Evolutionary conservation across 768 basidiomycete genomes (phyloP).

Genomic region (Paxillus ammoniavirescens): DNA sequence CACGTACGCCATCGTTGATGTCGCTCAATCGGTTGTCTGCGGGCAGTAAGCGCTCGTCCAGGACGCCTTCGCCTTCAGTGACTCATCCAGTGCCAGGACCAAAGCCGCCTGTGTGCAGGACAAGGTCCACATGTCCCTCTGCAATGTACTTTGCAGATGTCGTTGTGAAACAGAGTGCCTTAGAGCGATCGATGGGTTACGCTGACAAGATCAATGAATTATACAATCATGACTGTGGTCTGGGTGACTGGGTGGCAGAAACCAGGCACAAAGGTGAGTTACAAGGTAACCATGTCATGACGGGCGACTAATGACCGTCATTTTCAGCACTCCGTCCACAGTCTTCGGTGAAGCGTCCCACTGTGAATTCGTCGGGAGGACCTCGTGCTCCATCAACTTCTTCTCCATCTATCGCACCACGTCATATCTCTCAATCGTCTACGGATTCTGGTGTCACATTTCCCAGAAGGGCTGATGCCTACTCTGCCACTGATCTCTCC

Average conservation of each 20-base stretch:
- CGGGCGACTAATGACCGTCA: slow-evolving; percentile 3
- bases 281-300: not conserved
- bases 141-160: slow-evolving; percentile 76
- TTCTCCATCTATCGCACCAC: slow-evolving; percentile 51
- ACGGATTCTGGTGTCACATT: slow-evolving; percentile 77
- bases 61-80: slow-evolving; percentile 29
- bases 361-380: slow-evolving; percentile 19
- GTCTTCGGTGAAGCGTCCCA: slow-evolving; percentile 27
- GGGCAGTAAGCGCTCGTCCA: slow-evolving; percentile 23
- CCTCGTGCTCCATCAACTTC: slow-evolving; percentile 36
- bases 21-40: slow-evolving; percentile 31
- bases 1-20: slow-evolving; percentile 64
- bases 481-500: slow-evolving; percentile 72
- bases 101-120: slow-evolving; percentile 26
- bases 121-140: slow-evolving; percentile 49
- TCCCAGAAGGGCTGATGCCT: slow-evolving; percentile 76
- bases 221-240: slow-evolving; percentile 69
- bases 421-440: slow-evolving; percentile 71
- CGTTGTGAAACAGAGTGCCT: slow-evolving; percentile 45
- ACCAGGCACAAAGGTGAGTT: slow-evolving; percentile 53
- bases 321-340: slow-evolving; percentile 20
- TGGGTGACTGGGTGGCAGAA: slow-evolving; percentile 71
- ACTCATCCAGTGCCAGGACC: slow-evolving; percentile 29
- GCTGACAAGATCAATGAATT: slow-evolving; percentile 84
- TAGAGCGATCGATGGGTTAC: slow-evolving; percentile 73